Evolutionary conservation across 2,329 filamentous ascomycete genomes (phyloP).

Genomic region (Capronia americana): DNA sequence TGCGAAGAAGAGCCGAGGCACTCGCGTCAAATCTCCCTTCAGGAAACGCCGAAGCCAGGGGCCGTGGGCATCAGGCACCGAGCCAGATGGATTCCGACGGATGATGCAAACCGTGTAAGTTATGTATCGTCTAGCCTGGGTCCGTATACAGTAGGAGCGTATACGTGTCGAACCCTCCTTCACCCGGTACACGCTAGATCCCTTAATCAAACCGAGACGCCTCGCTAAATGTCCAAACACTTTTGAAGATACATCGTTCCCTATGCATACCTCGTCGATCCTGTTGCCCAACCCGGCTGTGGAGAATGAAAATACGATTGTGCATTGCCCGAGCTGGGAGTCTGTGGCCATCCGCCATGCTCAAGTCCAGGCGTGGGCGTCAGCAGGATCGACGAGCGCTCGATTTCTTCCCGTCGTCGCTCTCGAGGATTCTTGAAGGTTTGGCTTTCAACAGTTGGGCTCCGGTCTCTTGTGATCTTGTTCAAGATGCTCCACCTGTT

Average conservation of each 20-base stretch:
- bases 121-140: not conserved
- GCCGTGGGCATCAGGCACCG: not conserved
- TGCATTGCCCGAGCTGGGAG: conserved; percentile 16
- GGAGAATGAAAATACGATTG: conserved; percentile 14
- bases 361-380: conserved; percentile 24
- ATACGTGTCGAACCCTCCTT: not conserved
- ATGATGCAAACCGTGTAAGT: not conserved
- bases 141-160: not conserved
- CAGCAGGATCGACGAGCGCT: conserved; percentile 31
- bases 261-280: conserved; percentile 31
- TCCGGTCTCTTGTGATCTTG: conserved; percentile 28
- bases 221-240: conserved; percentile 22
- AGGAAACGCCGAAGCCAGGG: not conserved
- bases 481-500: conserved; percentile 31
- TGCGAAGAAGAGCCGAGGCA: not conserved
- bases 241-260: not conserved
- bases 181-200: not conserved
- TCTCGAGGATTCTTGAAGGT: conserved; percentile 35
- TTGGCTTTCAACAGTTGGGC: conserved; percentile 25
- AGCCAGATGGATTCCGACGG: not conserved
- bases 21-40: not conserved
- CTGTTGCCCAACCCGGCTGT: conserved; percentile 9
- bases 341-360: conserved; percentile 22
- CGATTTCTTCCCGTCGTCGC: conserved; percentile 37
- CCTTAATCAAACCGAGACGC: conserved; percentile 17